Evolutionary conservation across 179 eudicot species (phyloP).

Genomic region (Corrigiola litoralis): DNA sequence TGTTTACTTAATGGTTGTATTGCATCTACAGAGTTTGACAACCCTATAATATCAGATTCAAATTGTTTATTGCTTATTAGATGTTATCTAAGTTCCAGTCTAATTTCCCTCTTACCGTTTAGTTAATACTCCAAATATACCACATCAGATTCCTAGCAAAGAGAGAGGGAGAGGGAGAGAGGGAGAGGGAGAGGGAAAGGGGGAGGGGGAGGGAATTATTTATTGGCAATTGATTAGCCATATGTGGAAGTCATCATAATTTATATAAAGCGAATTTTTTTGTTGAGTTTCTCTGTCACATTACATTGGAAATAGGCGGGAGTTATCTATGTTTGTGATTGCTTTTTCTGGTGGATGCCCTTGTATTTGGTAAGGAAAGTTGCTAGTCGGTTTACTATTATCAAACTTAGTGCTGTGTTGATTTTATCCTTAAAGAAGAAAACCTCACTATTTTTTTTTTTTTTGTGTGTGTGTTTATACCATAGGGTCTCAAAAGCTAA

Average conservation of each 20-base stretch:
- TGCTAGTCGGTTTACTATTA: not conserved
- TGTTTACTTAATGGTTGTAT: not conserved
- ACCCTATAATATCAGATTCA: not conserved
- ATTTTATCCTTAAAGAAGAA: no score
- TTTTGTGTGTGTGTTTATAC: not conserved
- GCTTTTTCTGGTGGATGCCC: not conserved
- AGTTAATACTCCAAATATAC: no score
- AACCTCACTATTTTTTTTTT: not conserved
- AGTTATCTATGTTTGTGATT: not conserved
- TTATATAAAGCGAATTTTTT: not conserved
- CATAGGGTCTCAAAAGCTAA: slow-evolving; percentile 69
- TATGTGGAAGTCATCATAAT: no score
- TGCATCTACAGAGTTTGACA: not conserved
- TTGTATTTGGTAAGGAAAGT: not conserved
- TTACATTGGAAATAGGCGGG: not conserved
- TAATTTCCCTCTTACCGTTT: no score
- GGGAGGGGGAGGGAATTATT: not conserved
- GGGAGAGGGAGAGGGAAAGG: not conserved
- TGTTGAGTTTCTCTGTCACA: not conserved
- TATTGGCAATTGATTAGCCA: no score
- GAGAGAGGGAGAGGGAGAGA: no score
- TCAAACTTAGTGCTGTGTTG: no score
- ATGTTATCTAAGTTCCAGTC: no score
- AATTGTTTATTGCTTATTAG: no score
- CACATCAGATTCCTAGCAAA: no score